Evolutionary conservation across 345 rosid species (phyloP), one percentile per base, ranked within the genome.

Genomic region (Lagerstroemia speciosa): DNA sequence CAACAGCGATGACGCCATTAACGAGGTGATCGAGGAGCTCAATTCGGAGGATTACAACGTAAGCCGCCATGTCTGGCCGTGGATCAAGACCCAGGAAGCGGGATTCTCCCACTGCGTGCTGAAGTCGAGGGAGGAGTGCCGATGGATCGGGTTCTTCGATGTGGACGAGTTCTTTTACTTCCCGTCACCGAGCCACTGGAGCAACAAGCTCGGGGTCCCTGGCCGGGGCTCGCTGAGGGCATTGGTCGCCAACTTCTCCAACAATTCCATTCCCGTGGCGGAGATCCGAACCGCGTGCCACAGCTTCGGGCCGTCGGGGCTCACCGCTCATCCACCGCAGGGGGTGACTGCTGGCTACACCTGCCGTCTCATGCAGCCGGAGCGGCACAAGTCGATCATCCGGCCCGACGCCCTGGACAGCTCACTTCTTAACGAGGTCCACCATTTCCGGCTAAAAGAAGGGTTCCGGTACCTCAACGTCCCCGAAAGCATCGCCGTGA

Each of bases 71-170:
- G 79, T 78, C 43, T 94, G 97, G 98, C 99, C 99, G 0, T 95
- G 99, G 99, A 85, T 87, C 68, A 95, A 95, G 76, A 85, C 98
- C 40, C 99, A 95, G 72, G 99, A 95, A 78, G 99, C 98, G 0
- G 98, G 99, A 0, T 92, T 95, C 77, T 92, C 98, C 0, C 98
- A 95, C 65, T 95, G 99, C 73, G 87, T 90, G 48, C 71, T 95
- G 60, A 78, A 88, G 73, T 92, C 99, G 2, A 85, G 82, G 78
- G 74, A 81, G 1, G 96, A 87, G 67, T 95, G 99, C 76, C 72
- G 78, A 67, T 95, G 98, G 99, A 82, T 95, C 0, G 99, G 91
- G 26, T 95, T 95, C 85, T 88, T 95, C 38, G 98, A 95, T 41
- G 98, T 95, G 0, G 99, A 95, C 48, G 99, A 95, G 79, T 95